phyloP scores from a whole-genome alignment of 176 grass and related monocot species.

The Phoenix roebelenii region DNA sequence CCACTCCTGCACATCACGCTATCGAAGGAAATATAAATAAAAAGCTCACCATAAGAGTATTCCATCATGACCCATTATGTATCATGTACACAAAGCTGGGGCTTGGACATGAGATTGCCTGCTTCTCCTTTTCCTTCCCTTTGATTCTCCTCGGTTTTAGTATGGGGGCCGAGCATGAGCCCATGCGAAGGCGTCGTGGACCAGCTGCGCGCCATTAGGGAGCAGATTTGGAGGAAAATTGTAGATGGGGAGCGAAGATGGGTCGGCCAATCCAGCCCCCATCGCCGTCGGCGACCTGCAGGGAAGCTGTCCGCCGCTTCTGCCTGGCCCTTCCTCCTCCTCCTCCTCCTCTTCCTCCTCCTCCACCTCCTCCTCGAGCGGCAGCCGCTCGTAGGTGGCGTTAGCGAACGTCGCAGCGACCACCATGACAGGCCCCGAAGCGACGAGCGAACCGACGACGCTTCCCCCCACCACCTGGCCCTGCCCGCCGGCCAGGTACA shows the following conservation, averaged over 20 bases:
- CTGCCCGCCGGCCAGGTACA: slow-evolving; percentile 16
- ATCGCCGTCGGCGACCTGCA: slow-evolving; percentile 2
- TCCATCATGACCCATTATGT: no score
- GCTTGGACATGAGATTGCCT: no score
- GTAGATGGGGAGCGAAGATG: slow-evolving; percentile 20
- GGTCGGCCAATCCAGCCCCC: background rate
- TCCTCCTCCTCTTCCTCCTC: slow-evolving; percentile 27
- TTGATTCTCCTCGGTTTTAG: background rate
- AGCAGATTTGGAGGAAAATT: slow-evolving; percentile 23
- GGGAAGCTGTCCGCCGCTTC: background rate
- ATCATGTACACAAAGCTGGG: no score
- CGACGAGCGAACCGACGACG: slow-evolving; percentile 6
- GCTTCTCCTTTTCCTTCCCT: no score
- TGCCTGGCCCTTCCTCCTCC: background rate
- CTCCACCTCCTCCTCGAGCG: slow-evolving; percentile 5
- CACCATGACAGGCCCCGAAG: slow-evolving; percentile 9
- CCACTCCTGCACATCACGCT: no score
- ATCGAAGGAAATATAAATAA: no score
- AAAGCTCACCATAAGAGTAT: no score
- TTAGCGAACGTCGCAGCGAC: slow-evolving; percentile 13
- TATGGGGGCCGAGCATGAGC: slow-evolving; percentile 29
- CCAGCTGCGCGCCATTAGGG: background rate
- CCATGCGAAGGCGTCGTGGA: slow-evolving; percentile 25
- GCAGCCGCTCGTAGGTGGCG: slow-evolving; percentile 22
- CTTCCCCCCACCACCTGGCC: slow-evolving; percentile 17